phyloP scores from a whole-genome alignment of 2,329 filamentous ascomycete species.

The Sclerotiophoma versabilis region DNA sequence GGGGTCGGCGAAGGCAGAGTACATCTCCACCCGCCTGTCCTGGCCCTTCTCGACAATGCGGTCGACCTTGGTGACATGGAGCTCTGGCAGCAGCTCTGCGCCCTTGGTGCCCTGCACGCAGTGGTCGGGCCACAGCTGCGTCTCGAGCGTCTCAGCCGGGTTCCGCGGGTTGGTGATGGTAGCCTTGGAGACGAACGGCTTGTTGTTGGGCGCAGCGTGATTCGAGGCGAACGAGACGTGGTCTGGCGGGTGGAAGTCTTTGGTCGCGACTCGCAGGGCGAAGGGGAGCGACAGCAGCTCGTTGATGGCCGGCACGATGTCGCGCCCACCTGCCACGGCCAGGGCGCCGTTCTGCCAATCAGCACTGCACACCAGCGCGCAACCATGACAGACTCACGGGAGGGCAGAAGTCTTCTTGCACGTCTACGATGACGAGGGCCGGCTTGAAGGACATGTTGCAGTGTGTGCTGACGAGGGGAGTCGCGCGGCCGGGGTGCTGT shows the following conservation, averaged over 20 bases:
- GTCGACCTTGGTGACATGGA: conserved; percentile 68
- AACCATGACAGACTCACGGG: conserved; percentile 65
- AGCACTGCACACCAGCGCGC: conserved; percentile 9
- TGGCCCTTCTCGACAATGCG: conserved; percentile 78
- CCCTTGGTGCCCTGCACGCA: conserved; percentile 80
- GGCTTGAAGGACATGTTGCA: conserved; percentile 47
- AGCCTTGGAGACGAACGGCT: conserved; percentile 70
- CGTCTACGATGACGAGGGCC: conserved; percentile 79
- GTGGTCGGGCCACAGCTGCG: conserved; percentile 87
- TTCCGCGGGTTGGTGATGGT: conserved; percentile 73
- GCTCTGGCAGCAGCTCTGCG: conserved; percentile 74
- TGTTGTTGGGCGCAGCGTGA: conserved; percentile 68
- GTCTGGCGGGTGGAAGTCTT: conserved; percentile 83
- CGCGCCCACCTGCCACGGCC: conserved; percentile 76
- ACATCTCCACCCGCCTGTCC: conserved; percentile 83
- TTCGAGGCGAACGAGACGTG: conserved; percentile 91
- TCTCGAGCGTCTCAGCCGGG: conserved; percentile 67
- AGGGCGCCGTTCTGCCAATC: conserved; percentile 76
- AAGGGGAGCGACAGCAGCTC: conserved; percentile 75
- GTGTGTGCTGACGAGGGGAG: background rate
- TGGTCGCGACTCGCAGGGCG: conserved; percentile 78
- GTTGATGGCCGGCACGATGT: conserved; percentile 76
- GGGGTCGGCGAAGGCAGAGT: conserved; percentile 86
- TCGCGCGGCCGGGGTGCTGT: background rate
- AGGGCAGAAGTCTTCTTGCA: conserved; percentile 95